Percentiles rank a stretch among this genome's conserved stretches.
Conservation (phyloP, 495 filamentous ascomycete species). For the Parathielavia hyrcaniae region DNA sequence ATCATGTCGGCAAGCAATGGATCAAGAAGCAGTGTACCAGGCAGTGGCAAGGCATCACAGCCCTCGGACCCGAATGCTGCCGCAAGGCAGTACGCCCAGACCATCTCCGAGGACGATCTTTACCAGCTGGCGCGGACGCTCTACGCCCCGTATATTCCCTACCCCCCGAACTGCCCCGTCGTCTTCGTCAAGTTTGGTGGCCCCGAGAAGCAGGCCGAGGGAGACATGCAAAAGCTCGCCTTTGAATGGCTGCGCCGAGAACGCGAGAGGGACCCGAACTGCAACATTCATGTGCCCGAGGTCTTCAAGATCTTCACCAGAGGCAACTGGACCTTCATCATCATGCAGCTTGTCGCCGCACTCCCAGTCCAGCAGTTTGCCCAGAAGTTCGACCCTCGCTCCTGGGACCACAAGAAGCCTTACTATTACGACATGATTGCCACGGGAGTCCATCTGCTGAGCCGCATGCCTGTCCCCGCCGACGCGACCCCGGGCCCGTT, state of each 20-base stretch:
- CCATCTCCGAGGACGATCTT: conserved; percentile 3
- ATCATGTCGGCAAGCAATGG: no score
- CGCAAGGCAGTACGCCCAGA: conserved; percentile 4
- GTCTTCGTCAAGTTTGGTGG: conserved; percentile 12
- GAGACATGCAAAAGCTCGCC: conserved; percentile 5
- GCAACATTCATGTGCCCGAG: conserved; percentile 4
- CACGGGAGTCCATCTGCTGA: background rate
- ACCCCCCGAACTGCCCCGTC: conserved; percentile 3
- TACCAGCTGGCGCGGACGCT: background rate
- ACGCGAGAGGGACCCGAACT: background rate
- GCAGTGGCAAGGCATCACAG: background rate
- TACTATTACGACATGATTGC: background rate
- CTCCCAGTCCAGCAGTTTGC: background rate
- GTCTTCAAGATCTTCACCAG: conserved; percentile 5
- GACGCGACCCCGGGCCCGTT: conserved; percentile 1
- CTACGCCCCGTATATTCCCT: background rate
- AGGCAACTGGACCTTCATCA: background rate
- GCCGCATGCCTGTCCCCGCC: background rate
- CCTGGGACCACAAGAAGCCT: background rate
- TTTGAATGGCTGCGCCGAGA: background rate
- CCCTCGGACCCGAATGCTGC: conserved; percentile 4
- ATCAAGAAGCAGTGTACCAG: background rate
- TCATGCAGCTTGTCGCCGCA: conserved; percentile 1
- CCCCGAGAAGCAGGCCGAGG: conserved; percentile 10
- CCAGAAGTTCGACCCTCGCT: background rate